Conservation (phyloP, 2,329 filamentous ascomycete species). For the Sphaerostilbella broomeana region DNA sequence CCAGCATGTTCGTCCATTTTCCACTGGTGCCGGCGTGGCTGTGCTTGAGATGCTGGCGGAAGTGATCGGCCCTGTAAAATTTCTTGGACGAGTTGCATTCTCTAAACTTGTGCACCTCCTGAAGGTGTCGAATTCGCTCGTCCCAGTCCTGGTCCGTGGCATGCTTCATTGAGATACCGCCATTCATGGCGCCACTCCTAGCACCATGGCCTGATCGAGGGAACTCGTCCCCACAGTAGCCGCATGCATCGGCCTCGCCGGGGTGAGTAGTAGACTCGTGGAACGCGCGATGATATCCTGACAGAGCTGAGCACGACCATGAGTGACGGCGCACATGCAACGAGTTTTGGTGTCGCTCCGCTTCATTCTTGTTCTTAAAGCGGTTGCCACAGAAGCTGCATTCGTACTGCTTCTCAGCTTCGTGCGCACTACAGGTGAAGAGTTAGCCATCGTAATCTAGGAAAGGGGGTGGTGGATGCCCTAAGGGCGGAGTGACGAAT, state of each 20-base stretch:
- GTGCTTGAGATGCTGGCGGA: constrained; percentile 96
- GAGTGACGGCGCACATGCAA: constrained; percentile 87
- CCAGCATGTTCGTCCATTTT: constrained; percentile 98
- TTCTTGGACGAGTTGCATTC: constrained; percentile 99
- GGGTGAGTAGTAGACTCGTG: constrained; percentile 67
- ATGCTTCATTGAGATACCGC: constrained; percentile 33
- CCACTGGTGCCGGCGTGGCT: constrained; percentile 93
- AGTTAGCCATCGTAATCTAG: not conserved
- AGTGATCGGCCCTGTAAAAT: constrained; percentile 95
- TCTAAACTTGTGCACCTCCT: constrained; percentile 88
- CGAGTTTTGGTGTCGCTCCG: constrained; percentile 92
- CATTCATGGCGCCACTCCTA: constrained; percentile 26
- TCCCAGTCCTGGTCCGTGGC: constrained; percentile 85
- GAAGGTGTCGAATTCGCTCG: constrained; percentile 75
- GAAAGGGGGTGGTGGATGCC: too few relatives aligned
- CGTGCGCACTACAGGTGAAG: constrained; percentile 61
- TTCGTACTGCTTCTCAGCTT: constrained; percentile 93
- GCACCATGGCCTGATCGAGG: constrained; percentile 40
- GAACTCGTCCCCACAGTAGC: constrained; percentile 94
- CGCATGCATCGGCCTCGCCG: constrained; percentile 72
- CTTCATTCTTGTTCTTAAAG: constrained; percentile 99
- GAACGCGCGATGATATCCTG: constrained; percentile 72
- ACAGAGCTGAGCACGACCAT: constrained; percentile 91
- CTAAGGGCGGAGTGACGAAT: too few relatives aligned
- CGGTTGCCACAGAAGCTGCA: constrained; percentile 89